Percentiles rank a stretch among this genome's conserved stretches.
phyloP scores from a whole-genome alignment of 176 grass and related monocot genomes.

The Panicum miliaceum region DNA sequence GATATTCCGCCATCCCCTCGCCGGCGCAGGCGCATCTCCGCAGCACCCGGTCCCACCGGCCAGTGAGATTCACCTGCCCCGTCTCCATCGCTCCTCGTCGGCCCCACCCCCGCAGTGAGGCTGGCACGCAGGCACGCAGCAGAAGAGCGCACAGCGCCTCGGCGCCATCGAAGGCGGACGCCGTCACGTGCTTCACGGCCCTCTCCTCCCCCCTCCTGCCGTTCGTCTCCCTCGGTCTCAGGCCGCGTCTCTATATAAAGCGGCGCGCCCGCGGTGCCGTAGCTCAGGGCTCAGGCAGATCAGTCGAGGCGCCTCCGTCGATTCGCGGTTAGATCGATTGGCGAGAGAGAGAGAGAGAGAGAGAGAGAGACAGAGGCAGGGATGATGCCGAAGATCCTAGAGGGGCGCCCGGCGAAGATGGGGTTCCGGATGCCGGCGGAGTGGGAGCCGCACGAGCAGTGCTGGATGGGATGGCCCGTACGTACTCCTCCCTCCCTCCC shows the following conservation, averaged over 20 bases:
- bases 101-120: neutral
- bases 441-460: slow-evolving; percentile 90
- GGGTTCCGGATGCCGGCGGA: slow-evolving; percentile 93
- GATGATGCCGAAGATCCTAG: slow-evolving; percentile 51
- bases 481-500: neutral
- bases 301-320: neutral
- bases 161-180: neutral
- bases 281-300: neutral
- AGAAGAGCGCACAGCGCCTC: no score
- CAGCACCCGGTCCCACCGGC: no score
- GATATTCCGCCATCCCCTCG: no score
- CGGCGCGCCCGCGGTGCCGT: neutral
- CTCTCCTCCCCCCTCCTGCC: no score
- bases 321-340: neutral
- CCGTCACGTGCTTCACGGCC: neutral
- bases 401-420: slow-evolving; percentile 51
- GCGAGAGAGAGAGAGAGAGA: neutral
- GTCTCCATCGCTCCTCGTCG: neutral
- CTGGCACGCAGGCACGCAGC: neutral
- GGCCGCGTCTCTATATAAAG: neutral
- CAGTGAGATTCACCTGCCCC: no score
- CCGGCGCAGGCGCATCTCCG: no score
- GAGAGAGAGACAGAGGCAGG: neutral
- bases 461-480: slow-evolving; percentile 98
- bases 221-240: neutral